phyloP scores from a whole-genome alignment of 2,329 filamentous ascomycete genomes.

The Juglanconis sp. region DNA sequence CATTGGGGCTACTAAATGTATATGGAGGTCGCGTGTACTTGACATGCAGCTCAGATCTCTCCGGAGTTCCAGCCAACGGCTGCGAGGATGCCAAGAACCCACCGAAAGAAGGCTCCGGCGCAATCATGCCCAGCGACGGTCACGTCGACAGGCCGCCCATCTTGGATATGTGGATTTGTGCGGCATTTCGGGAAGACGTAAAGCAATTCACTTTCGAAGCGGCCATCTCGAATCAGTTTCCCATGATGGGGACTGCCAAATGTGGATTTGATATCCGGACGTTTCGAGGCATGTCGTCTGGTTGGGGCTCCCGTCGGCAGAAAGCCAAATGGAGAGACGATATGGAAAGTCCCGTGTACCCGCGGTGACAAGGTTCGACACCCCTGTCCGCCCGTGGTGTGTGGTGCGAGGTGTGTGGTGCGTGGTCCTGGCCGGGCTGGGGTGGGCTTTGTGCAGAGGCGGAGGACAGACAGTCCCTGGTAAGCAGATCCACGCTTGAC shows the following conservation, averaged over 20 bases:
- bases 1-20: not conserved
- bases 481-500: conserved; percentile 15
- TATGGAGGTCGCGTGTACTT: conserved; percentile 11
- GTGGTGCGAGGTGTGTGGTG: not conserved
- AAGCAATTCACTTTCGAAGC: no score
- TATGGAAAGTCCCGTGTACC: conserved; percentile 1
- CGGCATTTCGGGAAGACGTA: no score
- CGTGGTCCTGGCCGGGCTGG: conserved; percentile 3
- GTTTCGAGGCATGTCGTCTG: conserved; percentile 5
- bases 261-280: not conserved
- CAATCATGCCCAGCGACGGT: not conserved
- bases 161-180: not conserved
- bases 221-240: not conserved
- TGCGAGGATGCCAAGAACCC: conserved; percentile 2
- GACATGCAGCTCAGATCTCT: conserved; percentile 13
- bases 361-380: not conserved
- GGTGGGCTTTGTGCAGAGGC: conserved; percentile 18
- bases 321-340: not conserved
- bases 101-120: not conserved
- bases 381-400: not conserved
- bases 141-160: not conserved
- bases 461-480: conserved; percentile 14
- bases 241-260: not conserved
- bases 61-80: conserved; percentile 15
- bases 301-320: not conserved